phyloP scores from a whole-genome alignment of 129 eudicot genomes.

The Flaveria ramosissima region DNA sequence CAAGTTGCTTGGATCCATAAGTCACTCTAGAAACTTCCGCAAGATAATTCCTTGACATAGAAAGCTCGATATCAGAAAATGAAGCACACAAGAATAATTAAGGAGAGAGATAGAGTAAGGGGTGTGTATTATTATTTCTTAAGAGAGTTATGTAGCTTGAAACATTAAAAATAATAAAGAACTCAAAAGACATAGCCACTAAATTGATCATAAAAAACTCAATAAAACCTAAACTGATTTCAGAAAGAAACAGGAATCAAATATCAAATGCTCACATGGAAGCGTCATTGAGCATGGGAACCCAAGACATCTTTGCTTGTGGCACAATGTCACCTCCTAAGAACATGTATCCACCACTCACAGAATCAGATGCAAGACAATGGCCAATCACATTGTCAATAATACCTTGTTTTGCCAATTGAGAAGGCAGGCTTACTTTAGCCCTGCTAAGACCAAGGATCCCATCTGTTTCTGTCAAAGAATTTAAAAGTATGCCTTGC shows the following conservation, averaged over 20 bases:
- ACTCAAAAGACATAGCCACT: neutral
- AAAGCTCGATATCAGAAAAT: slow-evolving; percentile 26
- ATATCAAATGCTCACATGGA: slow-evolving; percentile 51
- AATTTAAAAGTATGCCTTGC: slow-evolving; percentile 63
- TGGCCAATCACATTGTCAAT: slow-evolving; percentile 71
- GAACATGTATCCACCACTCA: slow-evolving; percentile 71
- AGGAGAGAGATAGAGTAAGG: neutral
- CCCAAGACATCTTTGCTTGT: slow-evolving; percentile 61
- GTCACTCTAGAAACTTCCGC: slow-evolving; percentile 53
- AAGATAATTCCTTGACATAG: slow-evolving; percentile 53
- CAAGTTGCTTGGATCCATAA: slow-evolving; percentile 52
- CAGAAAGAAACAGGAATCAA: neutral
- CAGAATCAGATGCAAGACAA: slow-evolving; percentile 56
- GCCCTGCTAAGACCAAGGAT: slow-evolving; percentile 80
- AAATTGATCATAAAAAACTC: neutral
- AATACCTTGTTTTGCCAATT: slow-evolving; percentile 61
- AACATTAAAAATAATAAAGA: neutral
- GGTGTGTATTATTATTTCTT: neutral
- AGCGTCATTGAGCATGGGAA: slow-evolving; percentile 65
- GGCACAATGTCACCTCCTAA: slow-evolving; percentile 77
- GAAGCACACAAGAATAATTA: neutral
- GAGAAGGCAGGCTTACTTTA: slow-evolving; percentile 76
- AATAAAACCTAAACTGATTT: slow-evolving; percentile 8
- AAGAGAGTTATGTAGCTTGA: neutral
- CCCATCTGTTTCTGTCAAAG: slow-evolving; percentile 71